Percentiles rank a stretch among this genome's conserved stretches.
These are phyloP conservation scores for Cantharellus cinnabarinus DNA, from an alignment of 768 basidiomycete genomes.

Conservation along the genomic window DNA sequence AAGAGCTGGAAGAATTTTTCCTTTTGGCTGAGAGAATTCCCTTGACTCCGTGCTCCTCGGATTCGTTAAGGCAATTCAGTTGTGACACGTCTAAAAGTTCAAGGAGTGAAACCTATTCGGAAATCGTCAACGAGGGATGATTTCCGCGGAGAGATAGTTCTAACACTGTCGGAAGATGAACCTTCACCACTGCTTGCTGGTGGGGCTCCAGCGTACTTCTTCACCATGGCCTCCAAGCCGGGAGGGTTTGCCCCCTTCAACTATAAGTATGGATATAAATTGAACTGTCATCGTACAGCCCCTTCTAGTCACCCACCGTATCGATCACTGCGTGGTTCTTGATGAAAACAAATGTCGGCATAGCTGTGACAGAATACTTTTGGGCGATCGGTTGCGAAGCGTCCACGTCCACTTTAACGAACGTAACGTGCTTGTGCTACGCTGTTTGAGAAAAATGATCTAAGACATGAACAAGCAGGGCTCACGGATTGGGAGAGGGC, in stretches of 20 bases:
- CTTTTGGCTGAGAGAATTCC: constrained; percentile 27
- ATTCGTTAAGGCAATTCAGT: constrained; percentile 52
- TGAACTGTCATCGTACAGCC: too few relatives aligned
- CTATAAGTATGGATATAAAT: neutral
- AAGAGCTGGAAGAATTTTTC: constrained; percentile 25
- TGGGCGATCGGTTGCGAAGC: constrained; percentile 8
- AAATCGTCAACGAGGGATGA: too few relatives aligned
- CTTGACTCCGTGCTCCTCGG: constrained; percentile 28
- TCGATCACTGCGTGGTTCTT: neutral
- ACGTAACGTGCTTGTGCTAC: constrained; percentile 5
- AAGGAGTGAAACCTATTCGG: constrained; percentile 29
- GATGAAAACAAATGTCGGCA: neutral
- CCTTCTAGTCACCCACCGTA: neutral
- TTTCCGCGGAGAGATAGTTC: too few relatives aligned
- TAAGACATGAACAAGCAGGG: neutral
- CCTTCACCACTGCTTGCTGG: neutral
- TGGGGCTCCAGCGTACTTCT: neutral
- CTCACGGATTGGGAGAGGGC: neutral
- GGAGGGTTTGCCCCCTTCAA: constrained; percentile 13
- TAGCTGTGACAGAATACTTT: constrained; percentile 7
- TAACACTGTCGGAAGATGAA: neutral
- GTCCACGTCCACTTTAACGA: constrained; percentile 11
- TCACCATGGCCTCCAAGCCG: constrained; percentile 8
- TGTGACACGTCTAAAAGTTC: constrained; percentile 38
- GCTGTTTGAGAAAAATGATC: neutral